A percentile compares a stretch with the other conserved stretches of the same genome.
phyloP scores from a whole-genome alignment of 2,329 filamentous ascomycete genomes.

The Plenodomus tracheiphilus region DNA sequence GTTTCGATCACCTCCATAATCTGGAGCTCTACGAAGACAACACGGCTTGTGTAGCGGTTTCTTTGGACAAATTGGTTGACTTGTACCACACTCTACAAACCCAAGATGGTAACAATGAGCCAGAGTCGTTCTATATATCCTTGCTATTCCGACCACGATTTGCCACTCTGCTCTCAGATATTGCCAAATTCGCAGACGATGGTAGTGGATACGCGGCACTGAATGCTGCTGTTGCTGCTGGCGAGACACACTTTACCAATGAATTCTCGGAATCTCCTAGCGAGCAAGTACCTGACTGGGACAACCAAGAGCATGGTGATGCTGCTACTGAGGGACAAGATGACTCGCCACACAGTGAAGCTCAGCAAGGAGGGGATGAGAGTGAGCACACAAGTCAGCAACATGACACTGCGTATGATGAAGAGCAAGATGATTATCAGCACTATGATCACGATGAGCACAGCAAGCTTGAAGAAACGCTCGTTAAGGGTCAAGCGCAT shows the following conservation, averaged over 20 bases:
- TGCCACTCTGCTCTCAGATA: constrained; percentile 54
- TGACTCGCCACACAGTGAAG: constrained; percentile 6
- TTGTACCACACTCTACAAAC: constrained; percentile 62
- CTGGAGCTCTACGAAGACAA: constrained; percentile 39
- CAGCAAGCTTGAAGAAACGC: neutral
- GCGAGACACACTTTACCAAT: constrained; percentile 31
- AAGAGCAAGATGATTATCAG: neutral
- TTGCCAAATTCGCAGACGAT: constrained; percentile 57
- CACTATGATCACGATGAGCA: neutral
- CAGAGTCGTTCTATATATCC: constrained; percentile 61
- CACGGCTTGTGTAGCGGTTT: constrained; percentile 33
- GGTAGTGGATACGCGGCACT: constrained; percentile 62
- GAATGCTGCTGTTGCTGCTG: constrained; percentile 29
- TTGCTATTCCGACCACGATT: constrained; percentile 60
- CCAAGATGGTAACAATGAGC: constrained; percentile 60
- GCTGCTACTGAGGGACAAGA: neutral
- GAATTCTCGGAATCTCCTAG: constrained; percentile 19
- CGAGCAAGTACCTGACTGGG: constrained; percentile 26
- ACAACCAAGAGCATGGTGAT: constrained; percentile 13
- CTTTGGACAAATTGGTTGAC: constrained; percentile 57
- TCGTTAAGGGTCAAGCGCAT: constrained; percentile 3
- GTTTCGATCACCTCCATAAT: constrained; percentile 45
- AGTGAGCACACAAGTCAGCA: constrained; percentile 4
- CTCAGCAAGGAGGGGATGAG: constrained; percentile 2
- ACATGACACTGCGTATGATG: constrained; percentile 1